Base-by-base conservation (phyloP, 2,329 filamentous ascomycete genomes). In the Epichloe hybrida region DNA sequence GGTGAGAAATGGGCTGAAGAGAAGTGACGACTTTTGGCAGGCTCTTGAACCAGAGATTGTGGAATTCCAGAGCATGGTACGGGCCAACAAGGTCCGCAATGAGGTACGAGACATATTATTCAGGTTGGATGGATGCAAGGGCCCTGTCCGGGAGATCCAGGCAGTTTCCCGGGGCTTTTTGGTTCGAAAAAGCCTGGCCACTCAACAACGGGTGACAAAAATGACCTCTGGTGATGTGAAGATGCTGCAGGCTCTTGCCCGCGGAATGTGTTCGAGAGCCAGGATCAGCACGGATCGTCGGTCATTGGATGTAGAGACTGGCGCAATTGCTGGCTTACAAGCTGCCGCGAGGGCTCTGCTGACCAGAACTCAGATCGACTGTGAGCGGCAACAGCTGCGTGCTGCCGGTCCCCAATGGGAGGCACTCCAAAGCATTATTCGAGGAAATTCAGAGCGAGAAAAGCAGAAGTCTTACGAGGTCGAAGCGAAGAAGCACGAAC, bases 61-160 rank as follows among this genome's bases (percentile, higher is more conserved):
- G 53, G 80, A 82, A 59, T 72, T 98, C 12, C 93, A 98, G 66
- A 95, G 83, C 64, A 73, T 95, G 45, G 78, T 88, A 62, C 76
- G 86, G 60, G 86, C 83, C 21, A 77, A 76, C 53, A 86, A 82
- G 62, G 75, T 73, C 55, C 77, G 81, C 54, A 66, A 75, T 56
- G 71, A 81, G 69, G 71, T 83, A 67, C 71, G 70, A 61, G 69
- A 76, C 56, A 68, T 73, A 57, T 73, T 65, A 64, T 74, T 73
- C 61, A 76, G 84, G 59, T 76, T 89, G 60, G 72, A 75, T 56
- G 72, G 74, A 53, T 83, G 77, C 49, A 77, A 75, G 56, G 79
- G 79, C 50, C 79, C 83, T 47, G 76, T 89, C 51, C 73, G 77
- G 42, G 74, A 80, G 56, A 76, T 88, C 45, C 81, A 85, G 63